A percentile compares a stretch with the other conserved stretches of the same genome.
Evolutionary conservation across 148 eudicot species (phyloP).

Genomic region (Tetragonia tetragonoides): DNA sequence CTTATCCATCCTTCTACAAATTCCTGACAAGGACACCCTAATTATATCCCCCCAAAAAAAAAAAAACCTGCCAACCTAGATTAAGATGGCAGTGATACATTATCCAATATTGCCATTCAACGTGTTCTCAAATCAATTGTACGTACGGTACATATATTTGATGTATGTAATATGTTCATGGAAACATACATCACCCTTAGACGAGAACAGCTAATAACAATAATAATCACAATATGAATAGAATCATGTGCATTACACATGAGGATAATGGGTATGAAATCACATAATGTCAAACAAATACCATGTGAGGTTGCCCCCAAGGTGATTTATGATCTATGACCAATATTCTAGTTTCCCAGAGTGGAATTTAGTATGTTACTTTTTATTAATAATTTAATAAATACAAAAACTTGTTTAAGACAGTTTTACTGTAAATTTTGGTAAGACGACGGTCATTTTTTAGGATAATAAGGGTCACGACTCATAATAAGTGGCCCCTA

Average conservation of each 20-base stretch:
- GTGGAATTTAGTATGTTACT: no score
- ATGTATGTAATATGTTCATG: neutral
- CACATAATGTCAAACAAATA: constrained; percentile 36
- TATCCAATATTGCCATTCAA: constrained; percentile 2
- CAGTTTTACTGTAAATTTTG: no score
- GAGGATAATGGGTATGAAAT: constrained; percentile 7
- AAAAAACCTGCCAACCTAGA: neutral
- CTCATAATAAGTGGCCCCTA: no score
- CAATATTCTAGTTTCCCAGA: neutral
- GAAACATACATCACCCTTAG: neutral
- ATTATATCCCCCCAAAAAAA: neutral
- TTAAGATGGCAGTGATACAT: neutral
- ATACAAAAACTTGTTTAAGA: no score
- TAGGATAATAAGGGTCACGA: no score
- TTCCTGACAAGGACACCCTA: no score
- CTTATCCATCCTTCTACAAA: no score
- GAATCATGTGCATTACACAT: constrained; percentile 37
- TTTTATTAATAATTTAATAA: neutral
- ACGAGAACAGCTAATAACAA: neutral
- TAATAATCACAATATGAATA: constrained; percentile 7
- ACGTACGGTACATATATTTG: no score
- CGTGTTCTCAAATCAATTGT: neutral
- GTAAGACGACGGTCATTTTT: no score
- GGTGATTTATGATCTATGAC: neutral
- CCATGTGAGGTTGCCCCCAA: no score